These are phyloP conservation scores for Gracilaria gracilis DNA, from an alignment of 23 red algal genomes.

Conservation along the genomic window DNA sequence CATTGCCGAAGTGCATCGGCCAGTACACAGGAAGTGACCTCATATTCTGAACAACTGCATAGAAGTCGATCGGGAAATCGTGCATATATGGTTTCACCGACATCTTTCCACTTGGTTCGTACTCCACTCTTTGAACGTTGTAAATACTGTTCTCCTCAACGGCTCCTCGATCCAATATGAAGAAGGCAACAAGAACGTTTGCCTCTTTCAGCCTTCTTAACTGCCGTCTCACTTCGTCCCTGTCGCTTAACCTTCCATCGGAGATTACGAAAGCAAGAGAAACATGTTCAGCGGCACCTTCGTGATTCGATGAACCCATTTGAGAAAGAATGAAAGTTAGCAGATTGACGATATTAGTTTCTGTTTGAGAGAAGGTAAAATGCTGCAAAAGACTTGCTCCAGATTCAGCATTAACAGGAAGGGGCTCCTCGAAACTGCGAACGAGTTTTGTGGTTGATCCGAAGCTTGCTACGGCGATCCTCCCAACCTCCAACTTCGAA, in stretches of 20 bases:
- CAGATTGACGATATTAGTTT: constrained; percentile 78
- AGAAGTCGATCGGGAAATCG: constrained; percentile 96
- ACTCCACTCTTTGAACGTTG: constrained; percentile 82
- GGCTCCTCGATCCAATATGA: constrained; percentile 71
- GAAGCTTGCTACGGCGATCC: constrained; percentile 88
- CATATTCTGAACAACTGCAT: constrained; percentile 88
- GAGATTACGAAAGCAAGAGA: constrained; percentile 92
- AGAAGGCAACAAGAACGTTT: constrained; percentile 86
- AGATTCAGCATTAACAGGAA: constrained; percentile 60
- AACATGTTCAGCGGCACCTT: constrained; percentile 46
- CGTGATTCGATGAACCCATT: constrained; percentile 31
- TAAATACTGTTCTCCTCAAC: constrained; percentile 54
- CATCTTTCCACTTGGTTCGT: constrained; percentile 66
- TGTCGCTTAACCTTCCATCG: constrained; percentile 87
- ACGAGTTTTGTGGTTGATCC: constrained; percentile 70
- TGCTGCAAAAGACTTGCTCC: constrained; percentile 68
- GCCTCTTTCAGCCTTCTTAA: constrained; percentile 66
- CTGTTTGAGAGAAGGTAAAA: constrained; percentile 84
- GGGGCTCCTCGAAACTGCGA: constrained; percentile 65
- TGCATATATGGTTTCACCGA: constrained; percentile 89
- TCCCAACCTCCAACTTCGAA: constrained; percentile 83
- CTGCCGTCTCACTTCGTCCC: constrained; percentile 75
- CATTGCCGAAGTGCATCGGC: constrained; percentile 91
- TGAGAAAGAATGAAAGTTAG: constrained; percentile 59
- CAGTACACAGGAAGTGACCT: constrained; percentile 74